Conservation (phyloP, 768 basidiomycete species). For the Leccinum subtestaceum region DNA sequence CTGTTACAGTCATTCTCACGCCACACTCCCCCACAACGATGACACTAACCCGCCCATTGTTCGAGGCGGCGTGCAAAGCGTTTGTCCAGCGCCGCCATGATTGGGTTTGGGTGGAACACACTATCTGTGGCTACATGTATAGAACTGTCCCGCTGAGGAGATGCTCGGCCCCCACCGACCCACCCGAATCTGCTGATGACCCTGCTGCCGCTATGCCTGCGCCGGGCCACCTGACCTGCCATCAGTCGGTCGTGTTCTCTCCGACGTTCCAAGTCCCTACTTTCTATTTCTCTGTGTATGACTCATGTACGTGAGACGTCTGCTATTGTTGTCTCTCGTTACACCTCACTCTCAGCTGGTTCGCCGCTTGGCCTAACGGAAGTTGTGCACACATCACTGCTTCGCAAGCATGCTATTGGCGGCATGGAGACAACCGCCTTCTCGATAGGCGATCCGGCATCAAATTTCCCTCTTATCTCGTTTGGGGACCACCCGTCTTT, state of each 20-base stretch:
- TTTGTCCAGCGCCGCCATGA: conserved; percentile 42
- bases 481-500: conserved; percentile 85
- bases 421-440: conserved; percentile 48
- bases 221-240: conserved; percentile 41
- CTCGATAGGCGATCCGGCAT: conserved; percentile 48
- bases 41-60: conserved; percentile 51
- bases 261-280: conserved; percentile 78
- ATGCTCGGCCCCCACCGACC: conserved; percentile 5
- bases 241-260: conserved; percentile 74
- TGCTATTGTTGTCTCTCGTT: conserved; percentile 11
- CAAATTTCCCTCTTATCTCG: conserved; percentile 73
- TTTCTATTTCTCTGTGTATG: conserved; percentile 76
- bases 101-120: conserved; percentile 65
- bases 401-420: conserved; percentile 48
- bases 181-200: conserved; percentile 32
- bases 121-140: conserved; percentile 52
- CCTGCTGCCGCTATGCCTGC: conserved; percentile 35
- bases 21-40: conserved; percentile 24
- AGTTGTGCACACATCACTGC: conserved; percentile 56
- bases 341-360: conserved; percentile 49
- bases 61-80: conserved; percentile 56
- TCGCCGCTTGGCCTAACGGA: conserved; percentile 55
- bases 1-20: conserved; percentile 44
- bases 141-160: conserved; percentile 32
- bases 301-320: conserved; percentile 54